Percentiles rank a stretch among this genome's conserved stretches.
Conservation (phyloP, 768 basidiomycete genomes). For the Boletus speciosus region DNA sequence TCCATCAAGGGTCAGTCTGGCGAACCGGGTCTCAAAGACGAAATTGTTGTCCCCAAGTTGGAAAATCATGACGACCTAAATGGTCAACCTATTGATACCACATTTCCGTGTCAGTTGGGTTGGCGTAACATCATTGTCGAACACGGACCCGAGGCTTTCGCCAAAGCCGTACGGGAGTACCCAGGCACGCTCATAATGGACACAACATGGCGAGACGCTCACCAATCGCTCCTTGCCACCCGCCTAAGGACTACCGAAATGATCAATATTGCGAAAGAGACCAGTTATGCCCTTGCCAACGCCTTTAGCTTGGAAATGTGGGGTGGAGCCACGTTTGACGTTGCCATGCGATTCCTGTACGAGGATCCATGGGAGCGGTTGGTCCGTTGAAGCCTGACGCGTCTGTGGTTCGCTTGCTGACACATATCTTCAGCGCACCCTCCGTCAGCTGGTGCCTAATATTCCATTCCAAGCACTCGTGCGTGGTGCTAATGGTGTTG, state of each 20-base stretch:
- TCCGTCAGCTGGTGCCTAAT: slow-evolving; percentile 95
- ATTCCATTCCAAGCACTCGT: slow-evolving; percentile 98
- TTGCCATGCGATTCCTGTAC: slow-evolving; percentile 98
- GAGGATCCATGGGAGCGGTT: slow-evolving; percentile 99
- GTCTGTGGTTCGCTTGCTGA: slow-evolving; percentile 9
- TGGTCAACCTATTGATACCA: slow-evolving; percentile 72
- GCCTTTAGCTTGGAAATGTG: slow-evolving; percentile 98
- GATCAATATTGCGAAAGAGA: slow-evolving; percentile 98
- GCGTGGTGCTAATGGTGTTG: slow-evolving; percentile 98
- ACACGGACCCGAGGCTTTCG: slow-evolving; percentile 96
- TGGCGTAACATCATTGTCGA: slow-evolving; percentile 99
- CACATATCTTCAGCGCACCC: slow-evolving; percentile 56
- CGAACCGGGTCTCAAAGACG: slow-evolving; percentile 90
- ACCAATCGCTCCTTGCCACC: slow-evolving; percentile 96
- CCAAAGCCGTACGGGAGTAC: slow-evolving; percentile 95
- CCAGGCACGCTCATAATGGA: slow-evolving; percentile 96
- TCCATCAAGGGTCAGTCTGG: slow-evolving; percentile 96
- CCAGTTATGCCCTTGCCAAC: slow-evolving; percentile 90
- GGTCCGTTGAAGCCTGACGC: slow-evolving; percentile 41
- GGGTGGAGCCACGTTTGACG: slow-evolving; percentile 99
- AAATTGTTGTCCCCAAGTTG: slow-evolving; percentile 79
- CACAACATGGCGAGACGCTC: slow-evolving; percentile 99
- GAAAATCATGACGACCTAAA: slow-evolving; percentile 74
- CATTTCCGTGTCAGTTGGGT: slow-evolving; percentile 78
- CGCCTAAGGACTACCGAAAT: slow-evolving; percentile 95